These are phyloP conservation scores for Candida insectorum DNA, from an alignment of 805 yeast genomes.

Conservation along the genomic window DNA sequence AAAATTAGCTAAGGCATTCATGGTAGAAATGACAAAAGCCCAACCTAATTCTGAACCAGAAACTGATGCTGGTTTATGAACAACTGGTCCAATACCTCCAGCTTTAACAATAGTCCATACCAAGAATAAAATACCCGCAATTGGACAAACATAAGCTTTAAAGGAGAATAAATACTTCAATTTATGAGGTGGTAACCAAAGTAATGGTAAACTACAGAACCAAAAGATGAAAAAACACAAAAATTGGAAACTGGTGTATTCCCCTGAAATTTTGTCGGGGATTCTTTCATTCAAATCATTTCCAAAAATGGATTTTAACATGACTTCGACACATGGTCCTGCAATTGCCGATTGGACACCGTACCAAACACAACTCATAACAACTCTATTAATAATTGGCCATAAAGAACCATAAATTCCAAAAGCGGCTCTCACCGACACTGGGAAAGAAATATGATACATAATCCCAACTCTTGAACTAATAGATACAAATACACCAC, in stretches of 20 bases:
- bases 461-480: constrained; percentile 76
- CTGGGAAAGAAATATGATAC: constrained; percentile 84
- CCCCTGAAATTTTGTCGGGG: constrained; percentile 57
- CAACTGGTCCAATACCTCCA: constrained; percentile 72
- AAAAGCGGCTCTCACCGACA: constrained; percentile 74
- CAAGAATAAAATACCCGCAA: constrained; percentile 79
- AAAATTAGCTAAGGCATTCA: constrained; percentile 82
- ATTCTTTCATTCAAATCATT: constrained; percentile 57
- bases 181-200: constrained; percentile 78
- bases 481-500: constrained; percentile 66
- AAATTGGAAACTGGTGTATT: constrained; percentile 69
- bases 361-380: constrained; percentile 85
- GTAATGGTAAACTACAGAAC: constrained; percentile 73
- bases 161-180: constrained; percentile 81
- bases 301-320: constrained; percentile 76
- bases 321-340: constrained; percentile 72
- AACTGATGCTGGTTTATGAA: constrained; percentile 49
- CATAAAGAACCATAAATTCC: constrained; percentile 85
- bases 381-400: constrained; percentile 87
- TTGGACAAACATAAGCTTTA: constrained; percentile 74
- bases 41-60: constrained; percentile 67
- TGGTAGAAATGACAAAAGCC: constrained; percentile 75
- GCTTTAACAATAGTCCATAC: constrained; percentile 84
- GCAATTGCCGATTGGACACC: constrained; percentile 85
- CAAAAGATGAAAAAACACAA: constrained; percentile 79